Conservation (phyloP, 192 early-diverging fungal genomes). For the Phlyctochytrium planicorne region DNA sequence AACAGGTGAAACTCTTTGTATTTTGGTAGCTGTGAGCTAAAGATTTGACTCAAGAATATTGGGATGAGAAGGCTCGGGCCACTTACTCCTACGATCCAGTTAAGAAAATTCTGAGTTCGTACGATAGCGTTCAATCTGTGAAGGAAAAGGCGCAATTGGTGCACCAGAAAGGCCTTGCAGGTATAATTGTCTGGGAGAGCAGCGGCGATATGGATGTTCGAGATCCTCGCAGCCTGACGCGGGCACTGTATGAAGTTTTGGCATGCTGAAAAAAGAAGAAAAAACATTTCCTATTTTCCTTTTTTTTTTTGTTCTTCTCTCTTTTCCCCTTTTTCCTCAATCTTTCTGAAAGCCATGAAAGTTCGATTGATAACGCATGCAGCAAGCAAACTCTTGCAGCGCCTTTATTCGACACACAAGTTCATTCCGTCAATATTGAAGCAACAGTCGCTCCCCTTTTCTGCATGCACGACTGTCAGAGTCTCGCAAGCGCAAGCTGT, state of each 20-base stretch:
- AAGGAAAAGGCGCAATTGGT: slow-evolving; percentile 45
- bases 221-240: slow-evolving; percentile 35
- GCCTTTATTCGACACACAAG: too few species aligned
- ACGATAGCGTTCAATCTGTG: slow-evolving; percentile 61
- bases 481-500: too few species aligned
- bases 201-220: slow-evolving; percentile 39
- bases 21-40: neutral
- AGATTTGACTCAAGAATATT: slow-evolving; percentile 48
- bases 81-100: slow-evolving; percentile 78
- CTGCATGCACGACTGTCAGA: too few species aligned
- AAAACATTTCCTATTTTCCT: too few species aligned
- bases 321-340: too few species aligned
- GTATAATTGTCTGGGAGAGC: slow-evolving; percentile 57
- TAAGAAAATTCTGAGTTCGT: slow-evolving; percentile 72
- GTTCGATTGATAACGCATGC: too few species aligned
- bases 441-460: too few species aligned
- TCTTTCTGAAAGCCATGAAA: too few species aligned
- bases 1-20: slow-evolving; percentile 31
- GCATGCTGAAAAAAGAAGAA: too few species aligned
- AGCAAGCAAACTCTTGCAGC: too few species aligned
- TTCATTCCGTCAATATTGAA: too few species aligned
- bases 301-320: too few species aligned
- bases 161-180: slow-evolving; percentile 39
- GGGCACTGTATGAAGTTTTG: slow-evolving; percentile 33
- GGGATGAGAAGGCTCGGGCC: slow-evolving; percentile 75